A percentile compares a stretch with the other conserved stretches of the same genome.
Conservation (phyloP, 768 basidiomycete species). For the Suillus fuscotomentosus region DNA sequence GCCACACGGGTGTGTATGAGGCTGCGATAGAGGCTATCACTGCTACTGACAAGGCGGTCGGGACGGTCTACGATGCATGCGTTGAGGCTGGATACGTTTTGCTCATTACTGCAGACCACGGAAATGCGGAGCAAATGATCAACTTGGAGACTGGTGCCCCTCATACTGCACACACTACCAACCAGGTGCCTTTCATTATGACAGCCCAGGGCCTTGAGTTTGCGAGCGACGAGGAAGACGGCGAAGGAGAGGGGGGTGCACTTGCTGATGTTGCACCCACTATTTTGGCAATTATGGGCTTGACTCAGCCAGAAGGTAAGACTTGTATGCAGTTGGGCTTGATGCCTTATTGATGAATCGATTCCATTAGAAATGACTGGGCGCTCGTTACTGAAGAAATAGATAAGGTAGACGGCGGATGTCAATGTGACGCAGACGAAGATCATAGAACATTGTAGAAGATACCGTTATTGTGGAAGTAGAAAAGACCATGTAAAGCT, state of each 20-base stretch:
- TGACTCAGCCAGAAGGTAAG: conserved; percentile 69
- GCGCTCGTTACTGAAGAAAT: conserved; percentile 25
- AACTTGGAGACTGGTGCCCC: conserved; percentile 81
- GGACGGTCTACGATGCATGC: conserved; percentile 83
- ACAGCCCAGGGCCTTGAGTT: conserved; percentile 64
- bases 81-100: conserved; percentile 84
- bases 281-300: conserved; percentile 72
- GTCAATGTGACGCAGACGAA: not conserved
- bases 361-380: conserved; percentile 28
- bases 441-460: not conserved
- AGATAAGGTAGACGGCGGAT: not conserved
- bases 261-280: conserved; percentile 92
- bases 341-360: not conserved
- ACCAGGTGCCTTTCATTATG: conserved; percentile 87
- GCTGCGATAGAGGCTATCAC: conserved; percentile 88
- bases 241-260: conserved; percentile 64
- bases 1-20: conserved; percentile 90
- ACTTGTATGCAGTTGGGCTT: not conserved
- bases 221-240: conserved; percentile 45
- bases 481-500: not conserved
- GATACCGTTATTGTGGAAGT: not conserved
- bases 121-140: conserved; percentile 94
- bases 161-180: conserved; percentile 91
- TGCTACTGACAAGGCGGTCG: conserved; percentile 88
- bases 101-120: conserved; percentile 89